A percentile compares a stretch with the other conserved stretches of the same genome.
phyloP scores from a whole-genome alignment of 768 basidiomycete genomes.

The Asterophora parasitica region DNA sequence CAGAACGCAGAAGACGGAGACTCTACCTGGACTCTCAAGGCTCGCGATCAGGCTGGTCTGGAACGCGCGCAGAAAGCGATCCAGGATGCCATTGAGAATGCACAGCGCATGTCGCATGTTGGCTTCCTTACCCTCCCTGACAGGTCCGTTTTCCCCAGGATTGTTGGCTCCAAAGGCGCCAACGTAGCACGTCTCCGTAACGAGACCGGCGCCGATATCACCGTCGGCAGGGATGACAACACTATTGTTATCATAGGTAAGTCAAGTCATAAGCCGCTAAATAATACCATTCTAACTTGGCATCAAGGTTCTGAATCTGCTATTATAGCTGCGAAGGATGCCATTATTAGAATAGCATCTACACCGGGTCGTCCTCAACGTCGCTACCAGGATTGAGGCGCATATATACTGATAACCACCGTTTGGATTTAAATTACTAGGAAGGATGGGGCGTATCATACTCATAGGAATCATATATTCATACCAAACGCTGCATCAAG shows the following conservation, averaged over 20 bases:
- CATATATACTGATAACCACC: not conserved
- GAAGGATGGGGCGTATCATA: not conserved
- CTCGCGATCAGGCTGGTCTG: constrained; percentile 69
- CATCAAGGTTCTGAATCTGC: constrained; percentile 60
- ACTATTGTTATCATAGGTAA: constrained; percentile 84
- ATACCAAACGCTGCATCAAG: too few species aligned
- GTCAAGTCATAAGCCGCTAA: constrained; percentile 20
- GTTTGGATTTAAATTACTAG: not conserved
- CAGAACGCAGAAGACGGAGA: constrained; percentile 78
- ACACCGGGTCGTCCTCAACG: constrained; percentile 35
- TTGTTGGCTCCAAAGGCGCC: constrained; percentile 88
- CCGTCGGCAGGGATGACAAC: constrained; percentile 82
- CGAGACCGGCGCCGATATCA: constrained; percentile 91
- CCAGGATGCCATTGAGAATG: constrained; percentile 65
- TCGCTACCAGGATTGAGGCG: constrained; percentile 29
- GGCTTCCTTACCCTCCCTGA: constrained; percentile 83
- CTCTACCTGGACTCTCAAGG: constrained; percentile 80
- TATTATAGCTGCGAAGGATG: constrained; percentile 69
- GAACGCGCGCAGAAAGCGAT: constrained; percentile 70
- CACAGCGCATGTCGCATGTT: constrained; percentile 68
- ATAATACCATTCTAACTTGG: constrained; percentile 4
- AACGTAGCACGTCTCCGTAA: constrained; percentile 84
- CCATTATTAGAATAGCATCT: constrained; percentile 59
- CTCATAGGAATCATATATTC: constrained; percentile 1
- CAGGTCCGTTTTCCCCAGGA: constrained; percentile 84